Percentiles rank a stretch among this genome's conserved stretches.
Conservation (phyloP, 345 rosid species). For the Rhodamnia argentea region DNA sequence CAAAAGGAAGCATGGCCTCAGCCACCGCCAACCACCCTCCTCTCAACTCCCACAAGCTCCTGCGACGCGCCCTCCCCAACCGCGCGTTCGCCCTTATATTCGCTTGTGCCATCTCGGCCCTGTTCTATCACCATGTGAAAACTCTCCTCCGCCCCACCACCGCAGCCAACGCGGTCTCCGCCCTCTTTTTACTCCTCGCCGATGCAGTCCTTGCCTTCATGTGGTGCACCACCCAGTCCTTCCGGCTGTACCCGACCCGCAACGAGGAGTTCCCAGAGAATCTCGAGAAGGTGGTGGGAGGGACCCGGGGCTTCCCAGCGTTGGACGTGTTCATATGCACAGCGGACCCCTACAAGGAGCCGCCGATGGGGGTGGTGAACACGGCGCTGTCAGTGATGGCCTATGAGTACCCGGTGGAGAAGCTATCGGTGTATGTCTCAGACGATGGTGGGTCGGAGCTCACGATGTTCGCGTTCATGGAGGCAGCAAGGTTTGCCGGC, state of each 20-base stretch:
- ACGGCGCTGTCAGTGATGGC: conserved; percentile 75
- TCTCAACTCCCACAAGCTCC: conserved; percentile 26
- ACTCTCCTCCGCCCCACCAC: conserved; percentile 24
- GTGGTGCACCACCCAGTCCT: conserved; percentile 34
- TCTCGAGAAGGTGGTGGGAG: conserved; percentile 12
- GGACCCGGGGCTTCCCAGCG: conserved; percentile 29
- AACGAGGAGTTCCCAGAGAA: conserved; percentile 39
- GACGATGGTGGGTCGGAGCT: conserved; percentile 78
- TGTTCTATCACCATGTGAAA: conserved; percentile 35
- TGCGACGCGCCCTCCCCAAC: conserved; percentile 26
- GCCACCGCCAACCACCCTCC: background rate
- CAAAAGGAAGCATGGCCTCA: background rate
- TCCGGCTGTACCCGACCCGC: conserved; percentile 27
- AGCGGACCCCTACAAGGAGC: conserved; percentile 87
- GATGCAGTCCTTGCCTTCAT: conserved; percentile 60
- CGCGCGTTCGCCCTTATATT: conserved; percentile 39
- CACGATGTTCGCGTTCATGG: conserved; percentile 69
- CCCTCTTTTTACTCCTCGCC: conserved; percentile 26
- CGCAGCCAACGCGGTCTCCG: background rate
- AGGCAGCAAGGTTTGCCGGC: conserved; percentile 58
- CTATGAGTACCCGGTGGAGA: conserved; percentile 63
- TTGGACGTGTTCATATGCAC: conserved; percentile 80
- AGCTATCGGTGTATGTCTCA: conserved; percentile 59
- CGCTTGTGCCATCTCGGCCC: conserved; percentile 35
- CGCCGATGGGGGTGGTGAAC: conserved; percentile 60